Conservation (phyloP, 345 rosid species). For the Psidium guajava region DNA sequence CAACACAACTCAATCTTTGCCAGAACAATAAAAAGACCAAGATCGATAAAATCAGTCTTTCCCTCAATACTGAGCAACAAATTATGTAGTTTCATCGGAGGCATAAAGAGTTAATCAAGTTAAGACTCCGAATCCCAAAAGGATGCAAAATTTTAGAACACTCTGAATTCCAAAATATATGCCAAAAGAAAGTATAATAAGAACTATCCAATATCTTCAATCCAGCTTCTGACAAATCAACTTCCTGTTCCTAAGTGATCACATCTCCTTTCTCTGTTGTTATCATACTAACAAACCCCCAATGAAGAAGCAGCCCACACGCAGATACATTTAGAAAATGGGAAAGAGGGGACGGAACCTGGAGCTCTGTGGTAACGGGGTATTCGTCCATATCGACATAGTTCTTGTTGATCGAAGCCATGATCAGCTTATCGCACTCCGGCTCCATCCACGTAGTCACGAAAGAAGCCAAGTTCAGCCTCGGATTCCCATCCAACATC, state of each 20-base stretch:
- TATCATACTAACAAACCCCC: background rate
- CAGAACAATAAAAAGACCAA: background rate
- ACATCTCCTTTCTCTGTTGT: background rate
- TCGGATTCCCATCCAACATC: slow-evolving; percentile 44
- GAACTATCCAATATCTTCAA: background rate
- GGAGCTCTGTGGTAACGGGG: slow-evolving; percentile 46
- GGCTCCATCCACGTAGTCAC: slow-evolving; percentile 52
- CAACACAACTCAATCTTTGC: background rate
- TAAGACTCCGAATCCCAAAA: background rate
- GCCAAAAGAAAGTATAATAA: background rate
- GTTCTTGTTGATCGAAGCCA: slow-evolving; percentile 29
- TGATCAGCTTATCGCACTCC: slow-evolving; percentile 41
- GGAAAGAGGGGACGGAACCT: slow-evolving; percentile 9
- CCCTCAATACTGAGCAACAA: background rate
- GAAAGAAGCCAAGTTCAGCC: slow-evolving; percentile 40
- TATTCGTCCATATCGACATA: slow-evolving; percentile 31
- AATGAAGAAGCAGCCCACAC: background rate
- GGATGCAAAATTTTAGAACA: background rate
- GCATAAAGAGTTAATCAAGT: background rate
- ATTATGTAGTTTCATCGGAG: background rate
- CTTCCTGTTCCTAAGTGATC: background rate
- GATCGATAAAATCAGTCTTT: background rate
- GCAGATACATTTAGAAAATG: background rate
- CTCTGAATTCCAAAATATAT: background rate
- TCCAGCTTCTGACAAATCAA: background rate